Evolutionary conservation across 306 rosid genomes (phyloP).

Genomic region (Hylodesmum podocarpum): DNA sequence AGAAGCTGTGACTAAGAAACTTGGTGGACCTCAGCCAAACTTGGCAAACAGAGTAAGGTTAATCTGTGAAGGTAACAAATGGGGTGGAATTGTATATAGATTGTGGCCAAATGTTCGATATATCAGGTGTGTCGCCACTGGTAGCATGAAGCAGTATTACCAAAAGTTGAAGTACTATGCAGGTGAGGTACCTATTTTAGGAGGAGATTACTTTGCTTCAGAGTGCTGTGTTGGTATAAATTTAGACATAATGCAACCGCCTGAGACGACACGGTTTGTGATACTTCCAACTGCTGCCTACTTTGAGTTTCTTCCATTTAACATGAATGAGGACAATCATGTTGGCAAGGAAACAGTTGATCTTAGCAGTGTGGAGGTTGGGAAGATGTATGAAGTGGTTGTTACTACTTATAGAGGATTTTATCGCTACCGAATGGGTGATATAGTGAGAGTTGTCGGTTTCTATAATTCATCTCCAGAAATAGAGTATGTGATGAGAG

Average conservation of each 20-base stretch:
- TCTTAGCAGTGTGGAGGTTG: constrained; percentile 48
- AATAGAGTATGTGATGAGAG: constrained; percentile 64
- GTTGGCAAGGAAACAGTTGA: constrained; percentile 46
- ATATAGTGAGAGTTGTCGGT: constrained; percentile 62
- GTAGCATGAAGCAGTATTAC: constrained; percentile 63
- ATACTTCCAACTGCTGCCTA: constrained; percentile 67
- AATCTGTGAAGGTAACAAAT: constrained; percentile 40
- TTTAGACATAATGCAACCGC: constrained; percentile 54
- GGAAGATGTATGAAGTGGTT: constrained; percentile 74
- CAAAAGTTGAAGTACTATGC: constrained; percentile 57
- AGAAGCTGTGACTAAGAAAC: constrained; percentile 41
- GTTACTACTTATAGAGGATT: constrained; percentile 65
- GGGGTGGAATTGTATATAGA: constrained; percentile 54
- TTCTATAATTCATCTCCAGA: constrained; percentile 54
- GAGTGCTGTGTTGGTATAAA: constrained; percentile 66
- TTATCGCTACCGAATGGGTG: constrained; percentile 62
- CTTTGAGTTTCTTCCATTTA: constrained; percentile 78
- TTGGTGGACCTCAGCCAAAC: constrained; percentile 59
- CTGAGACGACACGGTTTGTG: constrained; percentile 47
- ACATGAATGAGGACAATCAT: constrained; percentile 32
- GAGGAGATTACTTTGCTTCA: constrained; percentile 65
- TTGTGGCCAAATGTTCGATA: constrained; percentile 59
- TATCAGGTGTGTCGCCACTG: constrained; percentile 60
- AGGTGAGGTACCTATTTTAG: constrained; percentile 54
- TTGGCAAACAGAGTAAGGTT: constrained; percentile 47